Evolutionary conservation across 306 rosid species (phyloP).

Genomic region (Castanospermum australe): DNA sequence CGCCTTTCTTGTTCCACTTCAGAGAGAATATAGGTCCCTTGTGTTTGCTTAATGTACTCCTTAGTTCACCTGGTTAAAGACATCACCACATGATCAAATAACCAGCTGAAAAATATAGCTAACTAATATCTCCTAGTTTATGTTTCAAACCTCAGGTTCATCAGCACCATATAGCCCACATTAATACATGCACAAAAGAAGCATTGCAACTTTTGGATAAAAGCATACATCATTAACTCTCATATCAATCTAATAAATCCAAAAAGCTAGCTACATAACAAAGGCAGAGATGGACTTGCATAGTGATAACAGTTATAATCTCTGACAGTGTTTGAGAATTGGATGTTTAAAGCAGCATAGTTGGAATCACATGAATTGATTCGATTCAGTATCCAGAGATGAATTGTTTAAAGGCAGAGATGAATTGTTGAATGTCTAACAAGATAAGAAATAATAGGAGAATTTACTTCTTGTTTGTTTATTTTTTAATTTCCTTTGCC

Average conservation of each 20-base stretch:
- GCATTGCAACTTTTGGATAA: not conserved
- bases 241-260: not conserved
- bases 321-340: not conserved
- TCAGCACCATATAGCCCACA: not conserved
- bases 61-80: slow-evolving; percentile 67
- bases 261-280: not conserved
- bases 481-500: not conserved
- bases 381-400: too few relatives aligned
- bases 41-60: slow-evolving; percentile 80
- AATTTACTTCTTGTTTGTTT: too few relatives aligned
- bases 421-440: not conserved
- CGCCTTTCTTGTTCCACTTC: slow-evolving; percentile 96
- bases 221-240: not conserved
- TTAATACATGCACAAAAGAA: not conserved
- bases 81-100: slow-evolving; percentile 18
- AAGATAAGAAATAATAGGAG: not conserved
- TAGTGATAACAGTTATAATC: not conserved
- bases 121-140: not conserved
- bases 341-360: too few relatives aligned
- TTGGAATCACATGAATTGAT: too few relatives aligned
- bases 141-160: not conserved
- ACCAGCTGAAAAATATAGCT: not conserved
- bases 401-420: too few relatives aligned
- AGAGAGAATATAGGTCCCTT: slow-evolving; percentile 92
- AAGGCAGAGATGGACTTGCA: not conserved